Conservation (phyloP, 2,329 filamentous ascomycete species). For the Fusarium veterinarium region DNA sequence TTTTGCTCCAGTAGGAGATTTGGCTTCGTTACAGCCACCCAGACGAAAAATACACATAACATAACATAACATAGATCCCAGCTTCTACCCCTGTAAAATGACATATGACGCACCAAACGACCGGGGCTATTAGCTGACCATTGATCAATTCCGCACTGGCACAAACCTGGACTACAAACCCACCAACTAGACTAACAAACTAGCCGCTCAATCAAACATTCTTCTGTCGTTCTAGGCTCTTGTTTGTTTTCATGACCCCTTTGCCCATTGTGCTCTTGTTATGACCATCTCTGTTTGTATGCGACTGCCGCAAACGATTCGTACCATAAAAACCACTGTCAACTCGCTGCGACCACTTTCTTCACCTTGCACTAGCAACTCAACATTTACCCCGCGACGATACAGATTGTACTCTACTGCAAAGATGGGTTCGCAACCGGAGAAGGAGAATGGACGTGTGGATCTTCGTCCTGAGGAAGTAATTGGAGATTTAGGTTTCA, state of each 20-base stretch:
- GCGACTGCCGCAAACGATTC: background rate
- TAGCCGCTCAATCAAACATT: conserved; percentile 6
- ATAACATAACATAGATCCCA: no score
- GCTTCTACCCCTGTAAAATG: conserved; percentile 18
- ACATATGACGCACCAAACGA: conserved; percentile 16
- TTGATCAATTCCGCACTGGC: conserved; percentile 16
- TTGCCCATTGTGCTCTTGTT: conserved; percentile 11
- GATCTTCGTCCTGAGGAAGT: conserved; percentile 32
- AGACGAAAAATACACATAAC: no score
- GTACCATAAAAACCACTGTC: background rate
- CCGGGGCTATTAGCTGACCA: conserved; percentile 24
- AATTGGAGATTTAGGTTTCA: conserved; percentile 50
- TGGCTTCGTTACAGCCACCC: no score
- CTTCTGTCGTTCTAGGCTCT: background rate
- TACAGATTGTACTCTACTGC: conserved; percentile 1
- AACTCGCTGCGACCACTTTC: background rate
- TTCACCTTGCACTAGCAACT: background rate
- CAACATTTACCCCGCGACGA: conserved; percentile 28
- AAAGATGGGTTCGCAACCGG: conserved; percentile 48
- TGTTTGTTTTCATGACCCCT: background rate
- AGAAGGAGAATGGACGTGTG: conserved; percentile 30
- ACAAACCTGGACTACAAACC: conserved; percentile 3
- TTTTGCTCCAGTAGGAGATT: no score
- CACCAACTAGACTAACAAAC: background rate
- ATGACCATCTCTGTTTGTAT: conserved; percentile 8